Percentiles rank a stretch among this genome's conserved stretches.
Evolutionary conservation across 305 asterid genomes (phyloP).

Genomic region (Rubia peregrina): DNA sequence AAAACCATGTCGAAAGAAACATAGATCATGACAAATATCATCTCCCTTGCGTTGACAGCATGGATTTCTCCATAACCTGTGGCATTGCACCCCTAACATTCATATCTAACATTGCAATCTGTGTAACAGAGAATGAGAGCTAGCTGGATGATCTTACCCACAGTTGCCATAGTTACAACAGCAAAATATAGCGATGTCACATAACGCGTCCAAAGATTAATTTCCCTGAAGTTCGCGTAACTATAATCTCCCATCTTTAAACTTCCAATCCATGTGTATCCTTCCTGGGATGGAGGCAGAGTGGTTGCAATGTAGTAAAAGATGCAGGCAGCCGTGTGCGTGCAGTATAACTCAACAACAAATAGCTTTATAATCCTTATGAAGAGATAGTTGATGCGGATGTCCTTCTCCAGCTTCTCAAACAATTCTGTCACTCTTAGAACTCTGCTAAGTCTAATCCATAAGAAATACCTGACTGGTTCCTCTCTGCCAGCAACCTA

Average conservation of each 20-base stretch:
- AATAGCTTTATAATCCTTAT: constrained; percentile 55
- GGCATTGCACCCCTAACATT: not conserved
- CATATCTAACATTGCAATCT: not conserved
- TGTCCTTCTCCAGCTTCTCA: constrained; percentile 54
- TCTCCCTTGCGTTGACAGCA: constrained; percentile 62
- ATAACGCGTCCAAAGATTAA: constrained; percentile 67
- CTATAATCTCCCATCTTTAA: constrained; percentile 51
- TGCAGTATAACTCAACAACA: constrained; percentile 63
- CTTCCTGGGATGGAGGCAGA: constrained; percentile 61
- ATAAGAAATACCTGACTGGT: constrained; percentile 45
- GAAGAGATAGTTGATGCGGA: constrained; percentile 51
- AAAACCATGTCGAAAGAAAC: constrained; percentile 74
- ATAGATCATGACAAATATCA: constrained; percentile 67
- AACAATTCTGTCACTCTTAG: constrained; percentile 49
- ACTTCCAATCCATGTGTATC: constrained; percentile 71
- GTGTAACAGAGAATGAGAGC: not conserved
- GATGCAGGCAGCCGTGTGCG: constrained; percentile 70
- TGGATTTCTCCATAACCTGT: constrained; percentile 75
- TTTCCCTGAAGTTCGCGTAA: constrained; percentile 47
- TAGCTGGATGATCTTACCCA: constrained; percentile 36
- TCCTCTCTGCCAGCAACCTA: constrained; percentile 52
- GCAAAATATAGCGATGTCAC: constrained; percentile 58
- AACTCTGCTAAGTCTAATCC: constrained; percentile 67
- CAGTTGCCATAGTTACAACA: constrained; percentile 70
- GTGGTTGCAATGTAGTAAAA: constrained; percentile 71